phyloP scores from a whole-genome alignment of 2,329 filamentous ascomycete species.

The Colletotrichum aenigma region DNA sequence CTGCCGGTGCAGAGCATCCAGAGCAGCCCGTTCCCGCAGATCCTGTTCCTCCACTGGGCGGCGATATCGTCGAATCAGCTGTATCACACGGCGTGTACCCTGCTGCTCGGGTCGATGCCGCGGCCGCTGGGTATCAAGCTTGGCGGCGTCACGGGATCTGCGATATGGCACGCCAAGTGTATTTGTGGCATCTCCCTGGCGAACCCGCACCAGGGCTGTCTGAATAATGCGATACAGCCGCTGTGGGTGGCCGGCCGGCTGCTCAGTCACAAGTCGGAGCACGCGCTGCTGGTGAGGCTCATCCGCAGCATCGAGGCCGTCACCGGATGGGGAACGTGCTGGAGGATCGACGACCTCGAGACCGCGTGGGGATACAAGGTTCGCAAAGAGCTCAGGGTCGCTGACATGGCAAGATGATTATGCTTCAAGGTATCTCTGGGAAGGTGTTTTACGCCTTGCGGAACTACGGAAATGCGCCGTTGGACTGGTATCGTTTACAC shows the following conservation, averaged over 20 bases:
- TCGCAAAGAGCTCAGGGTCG: constrained; percentile 6
- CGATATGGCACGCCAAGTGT: constrained; percentile 59
- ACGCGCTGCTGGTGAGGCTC: constrained; percentile 41
- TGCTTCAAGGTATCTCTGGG: neutral
- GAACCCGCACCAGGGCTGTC: constrained; percentile 58
- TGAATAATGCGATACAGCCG: constrained; percentile 63
- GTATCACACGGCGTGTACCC: constrained; percentile 59
- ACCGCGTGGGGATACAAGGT: constrained; percentile 42
- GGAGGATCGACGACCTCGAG: constrained; percentile 58
- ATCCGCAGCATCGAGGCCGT: constrained; percentile 54
- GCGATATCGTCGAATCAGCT: constrained; percentile 63
- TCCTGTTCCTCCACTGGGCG: constrained; percentile 57
- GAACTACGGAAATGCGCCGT: neutral
- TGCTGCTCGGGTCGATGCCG: constrained; percentile 52
- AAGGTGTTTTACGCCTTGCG: neutral
- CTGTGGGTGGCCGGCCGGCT: constrained; percentile 60
- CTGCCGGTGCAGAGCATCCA: constrained; percentile 47
- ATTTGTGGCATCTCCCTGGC: constrained; percentile 61
- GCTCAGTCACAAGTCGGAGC: constrained; percentile 54
- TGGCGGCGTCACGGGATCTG: constrained; percentile 36
- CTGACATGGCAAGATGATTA: neutral
- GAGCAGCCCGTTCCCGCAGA: constrained; percentile 51
- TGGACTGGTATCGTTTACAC: neutral
- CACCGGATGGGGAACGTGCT: constrained; percentile 58
- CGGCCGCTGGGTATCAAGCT: constrained; percentile 21